Evolutionary conservation across 352 stramenopile species (phyloP).

Genomic region (Phytophthora citrophthora): DNA sequence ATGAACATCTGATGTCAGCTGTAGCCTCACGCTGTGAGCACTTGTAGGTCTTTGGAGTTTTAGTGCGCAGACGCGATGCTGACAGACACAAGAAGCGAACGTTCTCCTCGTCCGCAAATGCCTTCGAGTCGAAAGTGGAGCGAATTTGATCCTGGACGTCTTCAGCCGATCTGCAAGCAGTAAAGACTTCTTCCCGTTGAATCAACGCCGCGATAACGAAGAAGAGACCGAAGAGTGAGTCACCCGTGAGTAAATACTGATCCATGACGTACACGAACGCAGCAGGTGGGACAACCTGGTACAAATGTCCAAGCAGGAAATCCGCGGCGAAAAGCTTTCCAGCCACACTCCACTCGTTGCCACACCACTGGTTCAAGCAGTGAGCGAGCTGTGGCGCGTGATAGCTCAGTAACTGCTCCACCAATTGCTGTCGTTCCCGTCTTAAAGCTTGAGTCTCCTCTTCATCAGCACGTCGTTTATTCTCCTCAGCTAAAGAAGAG

Average conservation of each 20-base stretch:
- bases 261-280: constrained; percentile 81
- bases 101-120: constrained; percentile 44
- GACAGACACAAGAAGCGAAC: constrained; percentile 70
- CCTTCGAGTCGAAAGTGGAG: constrained; percentile 36
- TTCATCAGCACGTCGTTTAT: constrained; percentile 37
- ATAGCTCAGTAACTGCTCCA: constrained; percentile 78
- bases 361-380: constrained; percentile 76
- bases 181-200: constrained; percentile 47
- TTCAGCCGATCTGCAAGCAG: constrained; percentile 33
- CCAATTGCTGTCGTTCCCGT: constrained; percentile 65
- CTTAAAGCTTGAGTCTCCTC: constrained; percentile 39
- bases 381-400: constrained; percentile 74
- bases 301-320: constrained; percentile 73
- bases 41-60: constrained; percentile 73
- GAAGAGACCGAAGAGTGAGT: constrained; percentile 77
- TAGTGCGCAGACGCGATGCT: constrained; percentile 60
- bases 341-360: constrained; percentile 68
- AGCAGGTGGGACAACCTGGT: constrained; percentile 61
- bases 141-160: constrained; percentile 54
- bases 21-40: constrained; percentile 54
- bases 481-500: constrained; percentile 37
- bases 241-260: constrained; percentile 75
- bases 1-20: constrained; percentile 48
- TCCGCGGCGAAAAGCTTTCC: constrained; percentile 57
- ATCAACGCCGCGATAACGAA: constrained; percentile 69